Evolutionary conservation across 495 filamentous ascomycete species (phyloP).

Genomic region (Venustampulla echinocandica): DNA sequence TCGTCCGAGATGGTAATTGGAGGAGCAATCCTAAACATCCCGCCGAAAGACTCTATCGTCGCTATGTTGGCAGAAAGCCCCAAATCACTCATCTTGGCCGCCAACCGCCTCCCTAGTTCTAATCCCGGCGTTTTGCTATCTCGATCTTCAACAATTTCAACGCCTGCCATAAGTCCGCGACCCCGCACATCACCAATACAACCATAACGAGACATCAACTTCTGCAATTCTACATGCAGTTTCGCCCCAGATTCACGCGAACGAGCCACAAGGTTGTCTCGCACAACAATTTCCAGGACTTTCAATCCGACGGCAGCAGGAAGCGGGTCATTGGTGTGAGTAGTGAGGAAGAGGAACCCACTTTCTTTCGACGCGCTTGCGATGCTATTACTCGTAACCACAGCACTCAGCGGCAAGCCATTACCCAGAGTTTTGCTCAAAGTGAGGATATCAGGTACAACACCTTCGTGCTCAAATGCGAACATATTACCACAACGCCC

Average conservation of each 20-base stretch:
- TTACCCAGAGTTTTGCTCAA: slow-evolving; percentile 61
- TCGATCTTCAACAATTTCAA: slow-evolving; percentile 48
- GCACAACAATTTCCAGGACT: slow-evolving; percentile 49
- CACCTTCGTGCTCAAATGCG: slow-evolving; percentile 54
- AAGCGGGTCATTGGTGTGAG: slow-evolving; percentile 52
- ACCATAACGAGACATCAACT: slow-evolving; percentile 34
- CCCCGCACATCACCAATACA: slow-evolving; percentile 58
- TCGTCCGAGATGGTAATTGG: slow-evolving; percentile 44
- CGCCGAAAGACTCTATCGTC: slow-evolving; percentile 41
- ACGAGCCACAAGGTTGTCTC: slow-evolving; percentile 46
- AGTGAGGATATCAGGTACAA: slow-evolving; percentile 55
- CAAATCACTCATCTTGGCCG: slow-evolving; percentile 34
- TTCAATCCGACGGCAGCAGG: slow-evolving; percentile 50
- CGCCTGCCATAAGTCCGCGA: slow-evolving; percentile 49
- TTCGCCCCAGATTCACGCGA: slow-evolving; percentile 38
- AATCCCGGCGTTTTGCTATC: slow-evolving; percentile 30
- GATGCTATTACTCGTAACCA: slow-evolving; percentile 46
- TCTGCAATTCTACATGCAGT: slow-evolving; percentile 35
- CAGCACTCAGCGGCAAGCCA: slow-evolving; percentile 48
- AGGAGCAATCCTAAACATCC: slow-evolving; percentile 48
- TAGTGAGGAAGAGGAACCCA: slow-evolving; percentile 48
- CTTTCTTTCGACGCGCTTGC: slow-evolving; percentile 42
- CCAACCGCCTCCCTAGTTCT: slow-evolving; percentile 39
- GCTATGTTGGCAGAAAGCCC: slow-evolving; percentile 47
- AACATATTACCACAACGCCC: slow-evolving; percentile 58